A percentile compares a stretch with the other conserved stretches of the same genome.
Conservation (phyloP, 352 stramenopile genomes). For the Phytophthora fragariaefolia region DNA sequence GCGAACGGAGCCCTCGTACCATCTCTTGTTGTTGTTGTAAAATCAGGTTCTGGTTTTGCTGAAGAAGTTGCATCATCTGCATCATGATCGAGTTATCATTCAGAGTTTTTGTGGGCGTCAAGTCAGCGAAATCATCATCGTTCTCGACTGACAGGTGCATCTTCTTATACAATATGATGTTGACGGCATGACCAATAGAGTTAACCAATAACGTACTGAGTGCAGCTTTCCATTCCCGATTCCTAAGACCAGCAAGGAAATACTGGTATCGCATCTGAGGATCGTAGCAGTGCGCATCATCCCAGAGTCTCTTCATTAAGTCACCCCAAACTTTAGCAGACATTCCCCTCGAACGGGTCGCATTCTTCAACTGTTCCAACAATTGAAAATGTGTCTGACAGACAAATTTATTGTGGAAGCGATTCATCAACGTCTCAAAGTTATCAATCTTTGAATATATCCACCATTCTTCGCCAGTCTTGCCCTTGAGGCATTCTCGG, state of each 20-base stretch:
- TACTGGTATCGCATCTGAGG: not conserved
- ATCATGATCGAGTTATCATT: not conserved
- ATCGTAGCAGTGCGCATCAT: not conserved
- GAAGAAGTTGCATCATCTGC: not conserved
- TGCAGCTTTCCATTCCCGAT: not conserved
- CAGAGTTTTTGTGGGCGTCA: not conserved
- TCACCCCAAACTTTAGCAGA: not conserved
- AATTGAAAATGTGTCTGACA: not conserved
- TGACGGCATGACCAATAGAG: conserved; percentile 1
- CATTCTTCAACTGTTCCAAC: not conserved
- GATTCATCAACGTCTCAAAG: not conserved
- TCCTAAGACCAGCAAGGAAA: not conserved
- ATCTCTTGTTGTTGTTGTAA: not conserved
- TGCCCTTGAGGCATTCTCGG: not conserved
- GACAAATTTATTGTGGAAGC: not conserved
- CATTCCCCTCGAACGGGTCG: not conserved
- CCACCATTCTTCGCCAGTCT: conserved; percentile 1
- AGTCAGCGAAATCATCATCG: not conserved
- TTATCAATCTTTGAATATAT: not conserved
- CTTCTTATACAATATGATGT: not conserved
- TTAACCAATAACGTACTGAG: not conserved
- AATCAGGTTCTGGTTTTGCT: conserved; percentile 1
- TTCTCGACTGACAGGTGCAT: conserved; percentile 1
- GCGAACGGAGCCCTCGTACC: too few relatives aligned
- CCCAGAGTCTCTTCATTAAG: not conserved